phyloP scores from a whole-genome alignment of 768 basidiomycete genomes.

The Leccinum imitatum region DNA sequence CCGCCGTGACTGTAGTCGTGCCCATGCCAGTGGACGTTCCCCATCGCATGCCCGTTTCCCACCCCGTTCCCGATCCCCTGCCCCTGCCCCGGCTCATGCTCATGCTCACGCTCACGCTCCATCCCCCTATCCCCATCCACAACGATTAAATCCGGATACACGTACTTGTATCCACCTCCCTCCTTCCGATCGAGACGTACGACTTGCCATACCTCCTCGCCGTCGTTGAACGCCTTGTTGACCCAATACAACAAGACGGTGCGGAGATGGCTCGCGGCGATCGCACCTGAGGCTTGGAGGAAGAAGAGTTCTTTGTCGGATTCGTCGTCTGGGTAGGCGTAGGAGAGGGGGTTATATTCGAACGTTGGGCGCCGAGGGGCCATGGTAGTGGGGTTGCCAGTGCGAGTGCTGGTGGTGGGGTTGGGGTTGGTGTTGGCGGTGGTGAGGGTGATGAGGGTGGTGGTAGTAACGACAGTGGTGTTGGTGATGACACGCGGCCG shows the following conservation, averaged over 20 bases:
- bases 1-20: too few relatives aligned
- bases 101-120: constrained; percentile 1
- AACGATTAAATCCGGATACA: constrained; percentile 31
- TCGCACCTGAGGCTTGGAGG: constrained; percentile 14
- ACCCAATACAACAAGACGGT: constrained; percentile 28
- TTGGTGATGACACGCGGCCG: background rate
- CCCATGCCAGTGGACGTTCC: too few relatives aligned
- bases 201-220: constrained; percentile 29
- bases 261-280: constrained; percentile 5
- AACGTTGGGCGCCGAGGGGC: constrained; percentile 13
- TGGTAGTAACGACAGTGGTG: background rate
- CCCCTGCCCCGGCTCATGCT: background rate
- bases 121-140: constrained; percentile 16
- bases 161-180: constrained; percentile 14
- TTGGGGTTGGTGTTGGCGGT: background rate
- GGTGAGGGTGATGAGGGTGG: background rate
- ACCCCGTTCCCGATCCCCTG: background rate
- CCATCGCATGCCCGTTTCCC: background rate
- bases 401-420: background rate
- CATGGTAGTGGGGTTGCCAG: background rate
- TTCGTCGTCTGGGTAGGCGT: constrained; percentile 24
- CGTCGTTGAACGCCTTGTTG: constrained; percentile 22
- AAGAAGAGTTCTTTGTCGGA: constrained; percentile 26
- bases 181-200: constrained; percentile 22
- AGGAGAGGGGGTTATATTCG: constrained; percentile 24